Percentiles rank a stretch among this genome's conserved stretches.
phyloP scores from a whole-genome alignment of 2,329 filamentous ascomycete genomes.

The Fusarium zealandicum region DNA sequence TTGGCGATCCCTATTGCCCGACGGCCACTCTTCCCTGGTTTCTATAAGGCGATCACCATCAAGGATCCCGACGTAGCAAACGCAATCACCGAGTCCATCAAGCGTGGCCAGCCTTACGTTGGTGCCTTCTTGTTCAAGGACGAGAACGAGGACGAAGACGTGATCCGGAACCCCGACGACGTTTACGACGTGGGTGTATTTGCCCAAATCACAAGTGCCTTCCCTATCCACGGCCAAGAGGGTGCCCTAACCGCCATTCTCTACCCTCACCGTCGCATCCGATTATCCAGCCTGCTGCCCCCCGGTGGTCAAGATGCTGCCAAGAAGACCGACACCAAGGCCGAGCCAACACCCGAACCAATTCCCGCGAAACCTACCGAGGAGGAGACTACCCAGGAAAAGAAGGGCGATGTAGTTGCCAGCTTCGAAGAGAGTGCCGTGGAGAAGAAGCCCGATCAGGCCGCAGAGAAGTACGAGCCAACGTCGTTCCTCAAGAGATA shows the following conservation, averaged over 20 bases:
- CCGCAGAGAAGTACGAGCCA: slow-evolving; percentile 74
- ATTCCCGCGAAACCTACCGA: slow-evolving; percentile 63
- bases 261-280: slow-evolving; percentile 94
- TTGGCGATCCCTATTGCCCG: slow-evolving; percentile 97
- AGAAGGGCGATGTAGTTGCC: slow-evolving; percentile 92
- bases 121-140: slow-evolving; percentile 98
- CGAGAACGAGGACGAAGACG: slow-evolving; percentile 89
- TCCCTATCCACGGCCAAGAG: slow-evolving; percentile 87
- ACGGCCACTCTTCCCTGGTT: slow-evolving; percentile 92
- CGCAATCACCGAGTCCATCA: slow-evolving; percentile 95
- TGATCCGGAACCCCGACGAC: slow-evolving; percentile 88
- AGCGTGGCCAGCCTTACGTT: slow-evolving; percentile 95
- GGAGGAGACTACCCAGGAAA: slow-evolving; percentile 65
- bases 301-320: slow-evolving; percentile 61
- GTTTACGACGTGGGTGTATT: slow-evolving; percentile 97
- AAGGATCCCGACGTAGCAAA: slow-evolving; percentile 89
- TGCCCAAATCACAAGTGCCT: slow-evolving; percentile 95
- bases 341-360: slow-evolving; percentile 62
- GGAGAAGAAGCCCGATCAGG: slow-evolving; percentile 62
- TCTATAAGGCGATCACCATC: slow-evolving; percentile 98
- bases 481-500: slow-evolving; percentile 92
- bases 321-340: slow-evolving; percentile 60
- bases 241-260: slow-evolving; percentile 88
- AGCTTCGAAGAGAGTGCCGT: slow-evolving; percentile 89
- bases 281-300: slow-evolving; percentile 82